Conservation (phyloP, 2,329 filamentous ascomycete species). For the Neopestalotiopsis sp. region DNA sequence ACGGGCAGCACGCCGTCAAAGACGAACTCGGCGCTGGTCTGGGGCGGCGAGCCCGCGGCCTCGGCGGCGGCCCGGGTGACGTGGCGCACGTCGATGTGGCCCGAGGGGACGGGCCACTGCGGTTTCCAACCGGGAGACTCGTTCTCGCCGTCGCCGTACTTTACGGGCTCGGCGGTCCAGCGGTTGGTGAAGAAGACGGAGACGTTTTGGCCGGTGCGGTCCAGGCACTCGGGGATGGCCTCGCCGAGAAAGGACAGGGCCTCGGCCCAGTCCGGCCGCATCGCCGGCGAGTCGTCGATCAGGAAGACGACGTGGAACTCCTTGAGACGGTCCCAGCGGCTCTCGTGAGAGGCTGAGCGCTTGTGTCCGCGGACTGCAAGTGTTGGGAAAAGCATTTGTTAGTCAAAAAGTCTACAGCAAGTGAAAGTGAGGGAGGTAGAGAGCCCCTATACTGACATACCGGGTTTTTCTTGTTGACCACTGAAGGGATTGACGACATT, state of each 20-base stretch:
- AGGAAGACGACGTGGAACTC: constrained; percentile 9
- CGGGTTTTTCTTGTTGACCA: background rate
- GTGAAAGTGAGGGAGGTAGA: background rate
- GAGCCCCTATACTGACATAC: background rate
- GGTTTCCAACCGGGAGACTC: background rate
- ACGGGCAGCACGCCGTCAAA: background rate
- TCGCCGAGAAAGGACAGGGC: constrained; percentile 8
- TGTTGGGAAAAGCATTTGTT: background rate
- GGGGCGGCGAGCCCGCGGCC: background rate
- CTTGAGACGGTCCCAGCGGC: constrained; percentile 2
- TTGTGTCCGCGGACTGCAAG: background rate
- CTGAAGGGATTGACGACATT: background rate
- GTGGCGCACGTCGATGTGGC: background rate
- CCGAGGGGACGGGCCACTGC: constrained; percentile 10
- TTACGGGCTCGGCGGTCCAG: constrained; percentile 3
- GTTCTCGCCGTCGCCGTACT: background rate
- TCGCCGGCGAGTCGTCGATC: background rate
- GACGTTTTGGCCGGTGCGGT: background rate
- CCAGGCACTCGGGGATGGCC: background rate
- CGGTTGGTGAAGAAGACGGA: constrained; percentile 5
- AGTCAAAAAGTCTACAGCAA: background rate
- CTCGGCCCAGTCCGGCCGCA: constrained; percentile 3
- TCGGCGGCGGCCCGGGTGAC: background rate
- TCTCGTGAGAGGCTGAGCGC: background rate
- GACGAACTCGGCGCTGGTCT: constrained; percentile 6